Base-by-base conservation (phyloP, 345 rosid genomes). In the Trapa incisa region DNA sequence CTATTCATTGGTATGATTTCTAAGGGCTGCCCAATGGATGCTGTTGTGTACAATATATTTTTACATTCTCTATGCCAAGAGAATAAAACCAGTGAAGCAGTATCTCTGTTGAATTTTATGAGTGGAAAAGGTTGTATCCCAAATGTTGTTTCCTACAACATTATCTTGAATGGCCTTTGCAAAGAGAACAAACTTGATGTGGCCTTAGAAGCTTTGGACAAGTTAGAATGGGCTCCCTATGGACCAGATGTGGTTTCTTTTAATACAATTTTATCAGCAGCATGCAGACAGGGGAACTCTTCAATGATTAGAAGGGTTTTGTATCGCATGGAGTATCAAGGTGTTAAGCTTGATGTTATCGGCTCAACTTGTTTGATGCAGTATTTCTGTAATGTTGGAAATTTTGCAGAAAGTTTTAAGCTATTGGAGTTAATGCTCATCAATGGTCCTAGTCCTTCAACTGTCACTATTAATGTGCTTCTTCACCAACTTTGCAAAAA, bases 231-330 rank as follows among this genome's bases (percentile, higher is more conserved):
- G 84, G 72, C 47, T 65, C 72, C 47, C 56, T 61, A 61, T 54
- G 66, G 75, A 64, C 84, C 82, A 16, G 78, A 81, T 67, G 67
- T 72, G 15, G 69, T 78, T 67, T 75, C 80, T 37, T 81, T 78
- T 61, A 78, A 78, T 67, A 70, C 78, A 35, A 64, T 80, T 64
- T 39, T 78, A 67, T 78, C 73, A 65, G 39, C 60, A 58, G 80
- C 82, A 66, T 75, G 81, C 63, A 78, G 67, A 66, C 71, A 66
- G 53, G 68, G 72, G 22, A 70, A 73, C 64, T 71, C 69, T 67
- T 45, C 72, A 43, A 61, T 78, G 64, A 67, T 78, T 15, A 58
- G 56, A 61, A 71, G 69, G 67, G 65, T 78, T 17, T 65, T 75
- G 67, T 56, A 67, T 33, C 56, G 66, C 16, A 81, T 81, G 82